A percentile compares a stretch with the other conserved stretches of the same genome.
Evolutionary conservation across 306 rosid species (phyloP).

Genomic region (Prunus mume): DNA sequence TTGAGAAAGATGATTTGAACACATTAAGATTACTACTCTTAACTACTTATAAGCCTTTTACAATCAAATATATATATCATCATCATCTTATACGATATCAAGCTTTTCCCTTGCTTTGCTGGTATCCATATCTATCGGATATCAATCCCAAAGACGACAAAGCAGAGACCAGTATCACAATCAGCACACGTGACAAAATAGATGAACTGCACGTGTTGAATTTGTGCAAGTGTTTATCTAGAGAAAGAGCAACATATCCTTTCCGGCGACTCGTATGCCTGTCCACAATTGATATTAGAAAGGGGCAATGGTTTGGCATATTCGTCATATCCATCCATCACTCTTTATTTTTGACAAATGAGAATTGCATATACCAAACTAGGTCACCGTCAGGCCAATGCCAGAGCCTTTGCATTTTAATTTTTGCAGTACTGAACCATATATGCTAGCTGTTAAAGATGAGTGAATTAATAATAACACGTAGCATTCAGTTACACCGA

Average conservation of each 20-base stretch:
- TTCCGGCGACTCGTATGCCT: background rate
- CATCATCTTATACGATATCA: background rate
- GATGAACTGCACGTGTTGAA: background rate
- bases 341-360: background rate
- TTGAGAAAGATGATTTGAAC: no score
- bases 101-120: background rate
- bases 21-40: no score
- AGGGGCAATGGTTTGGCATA: slow-evolving; percentile 14
- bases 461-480: no score
- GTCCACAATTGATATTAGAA: background rate
- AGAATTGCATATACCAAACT: slow-evolving; percentile 2
- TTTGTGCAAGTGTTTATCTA: background rate
- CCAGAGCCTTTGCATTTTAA: background rate
- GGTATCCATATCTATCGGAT: slow-evolving; percentile 5
- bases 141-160: background rate
- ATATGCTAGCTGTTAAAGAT: background rate
- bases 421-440: background rate
- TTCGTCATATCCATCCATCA: slow-evolving; percentile 1
- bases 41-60: no score
- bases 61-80: no score
- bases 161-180: background rate
- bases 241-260: slow-evolving; percentile 9
- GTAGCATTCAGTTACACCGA: no score
- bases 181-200: background rate
- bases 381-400: background rate